A percentile compares a stretch with the other conserved stretches of the same genome.
phyloP scores from a whole-genome alignment of 2,329 filamentous ascomycete genomes.

The Apiospora koreana region DNA sequence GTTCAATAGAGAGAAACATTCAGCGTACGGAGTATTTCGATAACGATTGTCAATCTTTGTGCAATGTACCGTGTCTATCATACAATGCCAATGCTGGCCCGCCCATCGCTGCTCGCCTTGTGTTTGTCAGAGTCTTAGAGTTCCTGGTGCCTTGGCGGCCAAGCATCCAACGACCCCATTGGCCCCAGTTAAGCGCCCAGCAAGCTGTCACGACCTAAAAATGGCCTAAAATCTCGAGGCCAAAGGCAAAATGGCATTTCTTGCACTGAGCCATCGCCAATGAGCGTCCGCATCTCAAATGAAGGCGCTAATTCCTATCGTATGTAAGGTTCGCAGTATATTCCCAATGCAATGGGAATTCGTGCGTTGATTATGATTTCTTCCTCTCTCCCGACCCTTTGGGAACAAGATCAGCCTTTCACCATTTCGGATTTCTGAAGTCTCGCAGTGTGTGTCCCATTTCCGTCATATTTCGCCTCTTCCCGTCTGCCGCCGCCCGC shows the following conservation, averaged over 20 bases:
- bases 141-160: background rate
- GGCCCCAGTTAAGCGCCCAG: conserved; percentile 10
- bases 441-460: background rate
- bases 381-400: background rate
- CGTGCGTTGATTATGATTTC: background rate
- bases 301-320: background rate
- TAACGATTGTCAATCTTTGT: background rate
- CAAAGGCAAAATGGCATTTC: background rate
- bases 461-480: background rate
- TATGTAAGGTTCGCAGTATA: background rate
- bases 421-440: background rate
- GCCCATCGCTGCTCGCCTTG: background rate
- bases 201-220: conserved; percentile 6
- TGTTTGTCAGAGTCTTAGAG: too few species aligned
- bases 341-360: background rate
- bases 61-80: background rate
- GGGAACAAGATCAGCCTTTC: background rate
- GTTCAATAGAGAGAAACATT: too few species aligned
- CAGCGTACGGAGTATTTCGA: background rate
- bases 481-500: background rate
- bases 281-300: background rate
- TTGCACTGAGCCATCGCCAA: background rate
- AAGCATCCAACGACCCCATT: background rate
- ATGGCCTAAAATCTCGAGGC: background rate
- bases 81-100: background rate